These are phyloP conservation scores for Calonectria hawksworthii DNA, from an alignment of 2,329 filamentous ascomycete genomes.

Conservation along the genomic window DNA sequence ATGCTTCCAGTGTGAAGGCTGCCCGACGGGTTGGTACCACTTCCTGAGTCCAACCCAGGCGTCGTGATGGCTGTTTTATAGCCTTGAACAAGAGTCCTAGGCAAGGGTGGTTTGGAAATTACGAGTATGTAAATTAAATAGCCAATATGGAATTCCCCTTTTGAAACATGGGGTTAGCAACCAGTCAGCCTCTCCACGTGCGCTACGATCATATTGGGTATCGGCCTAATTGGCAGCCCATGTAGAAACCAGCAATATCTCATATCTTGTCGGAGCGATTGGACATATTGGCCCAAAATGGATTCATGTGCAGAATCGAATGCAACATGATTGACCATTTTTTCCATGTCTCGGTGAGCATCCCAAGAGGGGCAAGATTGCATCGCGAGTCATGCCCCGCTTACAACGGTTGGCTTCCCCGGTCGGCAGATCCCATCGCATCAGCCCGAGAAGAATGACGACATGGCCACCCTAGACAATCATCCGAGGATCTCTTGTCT, in stretches of 20 bases:
- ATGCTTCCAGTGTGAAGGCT: slow-evolving; percentile 31
- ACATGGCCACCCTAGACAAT: slow-evolving; percentile 9
- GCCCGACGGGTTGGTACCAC: slow-evolving; percentile 9
- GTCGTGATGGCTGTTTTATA: not conserved
- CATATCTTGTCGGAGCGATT: not conserved
- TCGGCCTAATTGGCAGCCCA: not conserved
- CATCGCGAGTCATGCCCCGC: not conserved
- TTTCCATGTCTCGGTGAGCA: not conserved
- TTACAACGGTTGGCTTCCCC: slow-evolving; percentile 19
- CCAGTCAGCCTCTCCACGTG: not conserved
- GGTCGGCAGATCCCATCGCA: slow-evolving; percentile 22
- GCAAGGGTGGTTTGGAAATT: not conserved
- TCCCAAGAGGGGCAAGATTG: not conserved
- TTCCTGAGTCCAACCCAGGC: not conserved
- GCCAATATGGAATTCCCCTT: not conserved
- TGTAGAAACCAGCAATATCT: not conserved
- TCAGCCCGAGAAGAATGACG: slow-evolving; percentile 24
- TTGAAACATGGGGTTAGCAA: not conserved
- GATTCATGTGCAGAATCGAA: not conserved
- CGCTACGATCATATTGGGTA: too few relatives aligned
- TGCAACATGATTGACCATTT: too few relatives aligned
- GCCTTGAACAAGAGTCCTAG: too few relatives aligned
- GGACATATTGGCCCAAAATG: not conserved
- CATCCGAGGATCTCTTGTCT: not conserved
- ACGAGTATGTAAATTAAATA: not conserved